Conservation (phyloP, 2,329 filamentous ascomycete genomes). For the Chlorencoelia australis region DNA sequence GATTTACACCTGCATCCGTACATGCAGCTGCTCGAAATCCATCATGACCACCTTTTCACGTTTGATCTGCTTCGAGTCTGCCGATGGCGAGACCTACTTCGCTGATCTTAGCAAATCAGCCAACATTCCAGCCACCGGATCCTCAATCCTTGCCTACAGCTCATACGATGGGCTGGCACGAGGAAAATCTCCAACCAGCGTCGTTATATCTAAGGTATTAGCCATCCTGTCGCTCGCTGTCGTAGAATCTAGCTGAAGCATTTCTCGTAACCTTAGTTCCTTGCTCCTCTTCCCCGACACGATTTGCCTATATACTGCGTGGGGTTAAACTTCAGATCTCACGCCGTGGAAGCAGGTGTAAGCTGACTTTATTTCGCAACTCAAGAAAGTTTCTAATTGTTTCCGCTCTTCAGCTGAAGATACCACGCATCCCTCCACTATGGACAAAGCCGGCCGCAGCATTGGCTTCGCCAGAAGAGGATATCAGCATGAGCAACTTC, state of each 20-base stretch:
- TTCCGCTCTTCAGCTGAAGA: neutral
- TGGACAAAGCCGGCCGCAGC: slow-evolving; percentile 7
- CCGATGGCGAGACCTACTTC: neutral
- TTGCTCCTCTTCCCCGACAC: slow-evolving; percentile 39
- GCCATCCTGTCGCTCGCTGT: neutral
- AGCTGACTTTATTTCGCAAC: slow-evolving; percentile 7
- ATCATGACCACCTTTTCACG: neutral
- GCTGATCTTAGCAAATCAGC: neutral
- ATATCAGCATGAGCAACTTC: slow-evolving; percentile 3
- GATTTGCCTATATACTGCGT: slow-evolving; percentile 50
- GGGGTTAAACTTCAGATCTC: slow-evolving; percentile 44
- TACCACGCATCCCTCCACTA: slow-evolving; percentile 2
- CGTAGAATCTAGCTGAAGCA: neutral
- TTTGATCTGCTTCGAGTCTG: neutral
- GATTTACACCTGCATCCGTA: too few relatives aligned
- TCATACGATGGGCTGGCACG: neutral
- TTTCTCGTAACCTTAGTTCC: slow-evolving; percentile 27
- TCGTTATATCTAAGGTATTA: neutral
- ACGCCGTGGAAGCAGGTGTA: slow-evolving; percentile 37
- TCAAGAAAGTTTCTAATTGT: neutral
- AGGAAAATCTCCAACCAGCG: neutral
- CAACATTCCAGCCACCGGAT: neutral
- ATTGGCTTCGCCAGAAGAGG: slow-evolving; percentile 3
- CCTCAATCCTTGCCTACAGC: neutral
- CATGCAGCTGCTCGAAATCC: too few relatives aligned